A percentile compares a stretch with the other conserved stretches of the same genome.
Conservation (phyloP, 73 alveolate genomes). For the Paramecium tetraurelia region DNA sequence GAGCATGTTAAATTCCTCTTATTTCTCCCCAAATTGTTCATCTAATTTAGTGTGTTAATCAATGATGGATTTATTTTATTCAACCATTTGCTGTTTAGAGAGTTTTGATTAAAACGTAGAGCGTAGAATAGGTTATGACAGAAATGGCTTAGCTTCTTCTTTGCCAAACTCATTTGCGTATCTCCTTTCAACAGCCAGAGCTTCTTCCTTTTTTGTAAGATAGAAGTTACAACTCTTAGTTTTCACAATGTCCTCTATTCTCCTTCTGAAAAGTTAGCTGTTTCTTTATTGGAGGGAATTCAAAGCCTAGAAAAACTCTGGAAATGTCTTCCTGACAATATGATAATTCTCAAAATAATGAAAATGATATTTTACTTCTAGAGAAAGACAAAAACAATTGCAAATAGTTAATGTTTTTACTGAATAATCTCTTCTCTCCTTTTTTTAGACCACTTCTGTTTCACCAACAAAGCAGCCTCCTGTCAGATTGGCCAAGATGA, state of each 20-base stretch:
- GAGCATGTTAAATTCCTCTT: constrained; percentile 23
- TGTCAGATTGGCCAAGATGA: neutral
- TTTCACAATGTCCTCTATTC: neutral
- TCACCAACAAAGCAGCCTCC: constrained; percentile 49
- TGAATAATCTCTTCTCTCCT: constrained; percentile 2
- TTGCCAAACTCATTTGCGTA: constrained; percentile 33
- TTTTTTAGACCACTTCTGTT: neutral
- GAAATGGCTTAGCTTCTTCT: neutral
- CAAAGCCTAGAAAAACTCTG: neutral
- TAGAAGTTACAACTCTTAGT: neutral
- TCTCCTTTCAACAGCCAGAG: constrained; percentile 4
- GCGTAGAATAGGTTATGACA: neutral
- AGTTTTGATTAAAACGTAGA: neutral
- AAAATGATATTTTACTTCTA: neutral
- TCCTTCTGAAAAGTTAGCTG: neutral
- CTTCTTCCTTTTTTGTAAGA: neutral
- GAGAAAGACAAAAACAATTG: neutral
- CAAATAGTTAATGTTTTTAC: neutral
- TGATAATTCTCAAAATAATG: neutral
- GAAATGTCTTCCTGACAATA: constrained; percentile 12
- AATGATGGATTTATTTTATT: neutral
- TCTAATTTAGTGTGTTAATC: neutral
- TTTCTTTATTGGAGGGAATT: neutral
- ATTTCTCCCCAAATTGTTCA: neutral
- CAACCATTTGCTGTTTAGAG: neutral